Conservation (phyloP, 352 stramenopile genomes). For the Thraustochytrium striatum region DNA sequence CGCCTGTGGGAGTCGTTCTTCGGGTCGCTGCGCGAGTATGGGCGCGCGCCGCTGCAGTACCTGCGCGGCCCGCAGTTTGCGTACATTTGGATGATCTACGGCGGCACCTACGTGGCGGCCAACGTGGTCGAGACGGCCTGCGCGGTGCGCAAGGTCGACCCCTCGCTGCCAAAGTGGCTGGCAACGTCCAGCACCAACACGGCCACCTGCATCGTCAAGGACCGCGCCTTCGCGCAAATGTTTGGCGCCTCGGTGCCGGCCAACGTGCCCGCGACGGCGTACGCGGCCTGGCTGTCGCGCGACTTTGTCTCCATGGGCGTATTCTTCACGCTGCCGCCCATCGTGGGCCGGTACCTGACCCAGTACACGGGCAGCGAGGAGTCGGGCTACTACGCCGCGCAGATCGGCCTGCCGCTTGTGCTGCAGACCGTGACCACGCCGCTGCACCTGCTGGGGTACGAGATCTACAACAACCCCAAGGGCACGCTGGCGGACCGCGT, state of each 20-base stretch:
- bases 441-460: constrained; percentile 70
- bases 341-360: constrained; percentile 64
- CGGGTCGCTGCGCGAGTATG: constrained; percentile 62
- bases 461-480: constrained; percentile 74
- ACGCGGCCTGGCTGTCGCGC: constrained; percentile 71
- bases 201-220: constrained; percentile 75
- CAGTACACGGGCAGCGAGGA: constrained; percentile 58
- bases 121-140: constrained; percentile 73
- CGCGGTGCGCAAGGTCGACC: constrained; percentile 66
- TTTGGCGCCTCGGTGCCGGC: constrained; percentile 71
- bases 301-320: constrained; percentile 72
- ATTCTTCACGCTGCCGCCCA: constrained; percentile 73
- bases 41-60: constrained; percentile 55
- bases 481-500: constrained; percentile 55
- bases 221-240: constrained; percentile 77
- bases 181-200: constrained; percentile 78
- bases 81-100: constrained; percentile 77
- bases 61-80: constrained; percentile 70
- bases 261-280: constrained; percentile 68
- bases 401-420: constrained; percentile 69
- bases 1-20: constrained; percentile 32
- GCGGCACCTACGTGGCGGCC: constrained; percentile 72
- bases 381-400: constrained; percentile 61
- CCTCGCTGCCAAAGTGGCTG: constrained; percentile 75
- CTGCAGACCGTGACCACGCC: constrained; percentile 76